Base-by-base conservation (phyloP, 192 early-diverging fungal genomes). In the Irineochytrium annulatum region DNA sequence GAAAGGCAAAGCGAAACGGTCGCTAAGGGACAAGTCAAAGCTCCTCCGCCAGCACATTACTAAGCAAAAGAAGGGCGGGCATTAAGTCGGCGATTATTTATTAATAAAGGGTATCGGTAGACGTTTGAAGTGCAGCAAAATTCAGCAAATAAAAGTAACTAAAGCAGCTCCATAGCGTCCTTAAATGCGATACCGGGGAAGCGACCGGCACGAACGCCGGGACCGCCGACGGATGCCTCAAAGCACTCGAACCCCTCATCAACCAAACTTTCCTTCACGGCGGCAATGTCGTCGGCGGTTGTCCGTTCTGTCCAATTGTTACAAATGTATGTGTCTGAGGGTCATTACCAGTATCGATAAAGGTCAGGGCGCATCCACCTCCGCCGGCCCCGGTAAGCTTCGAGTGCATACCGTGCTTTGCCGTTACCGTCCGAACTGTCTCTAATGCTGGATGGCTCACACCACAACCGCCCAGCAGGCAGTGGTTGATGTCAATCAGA, bases 331-430 rank as follows among this genome's bases (percentile, higher is more conserved):
- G n/a, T n/a, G n/a, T n/a, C n/a, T n/a, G 28, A 31, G 17, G 6
- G 31, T 31, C 4, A 24, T 48, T 62, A 68, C 68, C 69, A 29
- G 55, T 29, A 14, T 31, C 44, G n/a, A 76, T 17, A 22, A 76
- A 72, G 0, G 90, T 91, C 46, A 99, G 63, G 20, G 90, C 89
- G 69, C 96, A 99, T 13, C 97, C 97, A 54, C 97, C 97, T 37
- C 97, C 97, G 28, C 97, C 95, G 26, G 92, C 93, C 30, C 97
- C 97, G 2, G 97, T 99, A 30, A 99, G 71, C 72, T 99, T 99
- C 19, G 91, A 81, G 30, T 79, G 77, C 61, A 97, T 69, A 0
- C 77, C 79, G 35, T 78, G 66, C n/a, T 61, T 28, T 0, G 71
- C 67, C 0, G 91, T 83, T 17, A 91, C 86, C 13, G 68, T 70